phyloP scores from a whole-genome alignment of 148 eudicot genomes.

The Camellia sinensis region DNA sequence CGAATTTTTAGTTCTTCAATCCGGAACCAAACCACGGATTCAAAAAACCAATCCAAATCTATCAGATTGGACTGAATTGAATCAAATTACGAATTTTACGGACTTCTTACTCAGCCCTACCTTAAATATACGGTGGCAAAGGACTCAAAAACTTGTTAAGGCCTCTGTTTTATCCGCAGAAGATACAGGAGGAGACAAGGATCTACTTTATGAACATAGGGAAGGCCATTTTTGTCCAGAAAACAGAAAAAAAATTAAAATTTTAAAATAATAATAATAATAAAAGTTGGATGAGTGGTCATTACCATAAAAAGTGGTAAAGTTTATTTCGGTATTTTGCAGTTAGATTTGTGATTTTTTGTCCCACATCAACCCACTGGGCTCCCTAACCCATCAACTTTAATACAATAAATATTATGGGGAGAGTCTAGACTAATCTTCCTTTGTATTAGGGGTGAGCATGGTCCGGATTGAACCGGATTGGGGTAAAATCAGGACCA shows the following conservation, averaged over 20 bases:
- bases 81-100: too few species aligned
- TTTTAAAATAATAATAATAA: neutral
- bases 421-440: too few species aligned
- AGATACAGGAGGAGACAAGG: neutral
- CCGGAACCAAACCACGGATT: too few species aligned
- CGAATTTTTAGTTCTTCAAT: too few species aligned
- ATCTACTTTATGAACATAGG: neutral
- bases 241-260: too few species aligned
- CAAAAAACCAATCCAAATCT: too few species aligned
- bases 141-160: neutral
- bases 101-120: too few species aligned
- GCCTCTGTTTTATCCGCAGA: neutral
- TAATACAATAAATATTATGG: neutral
- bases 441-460: too few species aligned
- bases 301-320: neutral
- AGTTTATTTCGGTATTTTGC: conserved; percentile 12
- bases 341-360: neutral
- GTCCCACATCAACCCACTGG: neutral
- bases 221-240: conserved; percentile 6
- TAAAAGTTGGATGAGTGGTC: neutral
- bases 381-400: neutral
- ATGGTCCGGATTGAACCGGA: too few species aligned
- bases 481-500: too few species aligned
- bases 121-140: neutral
- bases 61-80: too few species aligned